Conservation (phyloP, 139 green algal genomes). For the Chlamydomonas incerta region DNA sequence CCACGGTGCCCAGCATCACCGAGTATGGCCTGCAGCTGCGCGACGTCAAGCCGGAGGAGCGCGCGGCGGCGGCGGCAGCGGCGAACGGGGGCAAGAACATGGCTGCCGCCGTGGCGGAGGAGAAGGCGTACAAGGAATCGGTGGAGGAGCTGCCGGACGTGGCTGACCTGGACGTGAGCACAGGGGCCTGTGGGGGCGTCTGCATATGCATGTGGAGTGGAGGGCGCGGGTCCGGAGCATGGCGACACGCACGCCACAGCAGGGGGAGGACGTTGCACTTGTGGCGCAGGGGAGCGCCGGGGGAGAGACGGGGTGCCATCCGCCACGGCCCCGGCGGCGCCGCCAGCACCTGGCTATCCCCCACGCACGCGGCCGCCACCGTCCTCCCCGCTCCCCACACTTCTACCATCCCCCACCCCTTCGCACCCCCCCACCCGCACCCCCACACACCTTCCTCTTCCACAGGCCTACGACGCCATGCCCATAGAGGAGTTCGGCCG, state of each 20-base stretch:
- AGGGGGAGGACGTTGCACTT: too few relatives aligned
- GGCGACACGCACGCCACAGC: too few relatives aligned
- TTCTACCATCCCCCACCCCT: too few relatives aligned
- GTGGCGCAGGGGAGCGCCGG: too few relatives aligned
- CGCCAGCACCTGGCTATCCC: too few relatives aligned
- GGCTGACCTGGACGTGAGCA: constrained; percentile 41
- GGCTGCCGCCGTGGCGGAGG: constrained; percentile 1
- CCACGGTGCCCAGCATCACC: constrained; percentile 39
- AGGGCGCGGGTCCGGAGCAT: too few relatives aligned
- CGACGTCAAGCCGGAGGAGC: background rate
- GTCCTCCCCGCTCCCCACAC: too few relatives aligned
- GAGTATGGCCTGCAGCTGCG: constrained; percentile 58
- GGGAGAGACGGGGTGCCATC: too few relatives aligned
- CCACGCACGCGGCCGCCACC: too few relatives aligned
- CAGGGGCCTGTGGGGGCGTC: too few relatives aligned
- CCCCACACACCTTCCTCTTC: background rate
- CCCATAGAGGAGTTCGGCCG: constrained; percentile 86
- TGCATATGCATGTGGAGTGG: too few relatives aligned
- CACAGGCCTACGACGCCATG: constrained; percentile 81
- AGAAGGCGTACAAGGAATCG: constrained; percentile 26
- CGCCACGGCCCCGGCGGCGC: too few relatives aligned
- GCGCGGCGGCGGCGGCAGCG: constrained; percentile 1
- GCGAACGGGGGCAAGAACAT: background rate
- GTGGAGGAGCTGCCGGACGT: constrained; percentile 58
- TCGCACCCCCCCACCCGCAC: background rate